Percentiles rank a stretch among this genome's conserved stretches.
These are phyloP conservation scores for Hypocrella siamensis DNA, from an alignment of 2,329 filamentous ascomycete genomes.

Conservation along the genomic window DNA sequence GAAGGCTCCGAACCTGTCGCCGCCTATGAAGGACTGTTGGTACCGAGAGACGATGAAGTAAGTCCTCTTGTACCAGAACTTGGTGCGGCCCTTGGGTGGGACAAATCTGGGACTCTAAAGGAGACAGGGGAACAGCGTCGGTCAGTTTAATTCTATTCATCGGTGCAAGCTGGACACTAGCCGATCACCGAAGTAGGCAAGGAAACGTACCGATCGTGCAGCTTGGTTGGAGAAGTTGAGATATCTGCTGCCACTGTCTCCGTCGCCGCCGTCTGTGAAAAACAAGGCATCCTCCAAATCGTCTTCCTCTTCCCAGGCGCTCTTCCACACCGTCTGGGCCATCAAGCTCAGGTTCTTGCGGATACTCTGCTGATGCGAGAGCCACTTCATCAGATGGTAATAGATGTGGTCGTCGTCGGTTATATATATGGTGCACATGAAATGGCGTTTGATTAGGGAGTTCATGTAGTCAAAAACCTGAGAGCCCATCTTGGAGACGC, in stretches of 20 bases:
- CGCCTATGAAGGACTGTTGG: slow-evolving; percentile 23
- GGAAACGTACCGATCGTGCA: slow-evolving; percentile 1
- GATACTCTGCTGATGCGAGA: slow-evolving; percentile 35
- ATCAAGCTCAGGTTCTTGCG: slow-evolving; percentile 34
- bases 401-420: slow-evolving; percentile 42
- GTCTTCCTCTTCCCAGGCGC: slow-evolving; percentile 40
- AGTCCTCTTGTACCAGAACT: slow-evolving; percentile 36
- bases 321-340: slow-evolving; percentile 38
- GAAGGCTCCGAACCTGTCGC: slow-evolving; percentile 19
- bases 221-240: slow-evolving; percentile 46
- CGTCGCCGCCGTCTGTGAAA: slow-evolving; percentile 22
- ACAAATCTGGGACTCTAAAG: slow-evolving; percentile 37
- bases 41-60: slow-evolving; percentile 33
- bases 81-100: slow-evolving; percentile 35
- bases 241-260: slow-evolving; percentile 21
- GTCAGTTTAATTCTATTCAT: no score
- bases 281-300: slow-evolving; percentile 22
- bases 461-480: slow-evolving; percentile 19
- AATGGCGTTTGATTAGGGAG: slow-evolving; percentile 23
- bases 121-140: no score
- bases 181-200: neutral
- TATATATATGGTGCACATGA: slow-evolving; percentile 37
- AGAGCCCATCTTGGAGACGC: slow-evolving; percentile 18
- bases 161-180: neutral
- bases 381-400: slow-evolving; percentile 40